phyloP scores from a whole-genome alignment of 495 filamentous ascomycete genomes.

The Podospora fimiseda region DNA sequence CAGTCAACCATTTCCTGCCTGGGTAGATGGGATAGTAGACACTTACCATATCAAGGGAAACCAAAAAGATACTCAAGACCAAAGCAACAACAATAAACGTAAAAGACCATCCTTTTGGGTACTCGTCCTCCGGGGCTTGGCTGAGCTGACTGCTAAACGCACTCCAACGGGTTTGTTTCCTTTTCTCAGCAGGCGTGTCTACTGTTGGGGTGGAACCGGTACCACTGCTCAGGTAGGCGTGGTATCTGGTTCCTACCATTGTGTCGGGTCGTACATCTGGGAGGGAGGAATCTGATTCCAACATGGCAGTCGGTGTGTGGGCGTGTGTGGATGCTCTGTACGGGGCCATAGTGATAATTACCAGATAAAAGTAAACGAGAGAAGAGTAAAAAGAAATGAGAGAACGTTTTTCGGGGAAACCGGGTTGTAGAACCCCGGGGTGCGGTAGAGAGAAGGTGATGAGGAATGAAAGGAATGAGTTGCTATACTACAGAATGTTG shows the following conservation, averaged over 20 bases:
- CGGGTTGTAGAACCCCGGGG: no score
- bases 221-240: constrained; percentile 1
- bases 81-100: constrained; percentile 40
- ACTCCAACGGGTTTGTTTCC: not conserved
- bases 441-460: no score
- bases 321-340: constrained; percentile 1
- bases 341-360: constrained; percentile 1
- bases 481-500: no score
- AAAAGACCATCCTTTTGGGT: constrained; percentile 29
- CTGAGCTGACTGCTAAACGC: not conserved
- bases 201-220: not conserved
- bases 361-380: not conserved
- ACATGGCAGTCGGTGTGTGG: not conserved
- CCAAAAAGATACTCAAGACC: constrained; percentile 44
- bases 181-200: not conserved
- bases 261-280: not conserved
- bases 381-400: not conserved
- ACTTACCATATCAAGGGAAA: constrained; percentile 47
- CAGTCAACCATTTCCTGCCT: no score
- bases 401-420: not conserved
- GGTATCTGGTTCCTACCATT: not conserved
- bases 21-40: not conserved
- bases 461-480: no score
- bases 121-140: constrained; percentile 16
- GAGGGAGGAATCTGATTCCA: not conserved